Evolutionary conservation across 306 rosid genomes (phyloP).

Genomic region (Pyrus communis): DNA sequence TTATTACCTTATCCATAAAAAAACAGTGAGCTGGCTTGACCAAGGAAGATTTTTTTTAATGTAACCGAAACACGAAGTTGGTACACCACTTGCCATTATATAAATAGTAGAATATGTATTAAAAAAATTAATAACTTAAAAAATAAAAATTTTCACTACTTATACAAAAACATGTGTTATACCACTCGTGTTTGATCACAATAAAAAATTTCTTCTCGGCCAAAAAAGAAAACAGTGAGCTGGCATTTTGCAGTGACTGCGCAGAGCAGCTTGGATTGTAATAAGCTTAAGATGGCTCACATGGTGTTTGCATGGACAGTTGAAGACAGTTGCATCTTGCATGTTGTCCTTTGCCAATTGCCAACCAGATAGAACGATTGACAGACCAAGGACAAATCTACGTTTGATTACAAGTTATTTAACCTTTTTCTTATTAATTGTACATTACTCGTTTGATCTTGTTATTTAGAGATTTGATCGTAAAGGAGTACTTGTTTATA

Average conservation of each 20-base stretch:
- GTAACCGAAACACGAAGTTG: rapidly evolving
- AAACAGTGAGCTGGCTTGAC: too few relatives aligned
- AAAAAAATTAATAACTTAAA: neutral
- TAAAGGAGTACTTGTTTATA: neutral
- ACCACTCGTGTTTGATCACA: rapidly evolving
- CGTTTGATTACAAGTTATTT: neutral
- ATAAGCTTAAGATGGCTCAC: neutral
- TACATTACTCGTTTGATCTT: neutral
- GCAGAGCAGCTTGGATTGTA: neutral
- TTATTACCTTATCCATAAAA: too few relatives aligned
- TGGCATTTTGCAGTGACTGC: neutral
- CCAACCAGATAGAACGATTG: neutral
- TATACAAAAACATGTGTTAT: too few relatives aligned
- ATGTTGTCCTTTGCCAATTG: neutral
- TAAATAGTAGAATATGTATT: too few relatives aligned
- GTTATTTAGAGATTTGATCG: neutral
- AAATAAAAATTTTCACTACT: too few relatives aligned
- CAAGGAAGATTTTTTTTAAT: rapidly evolving
- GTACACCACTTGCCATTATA: rapidly evolving
- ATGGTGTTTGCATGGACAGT: neutral
- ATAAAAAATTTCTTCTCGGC: neutral
- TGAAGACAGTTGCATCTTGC: neutral
- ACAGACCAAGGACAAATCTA: neutral
- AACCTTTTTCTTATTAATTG: too few relatives aligned
- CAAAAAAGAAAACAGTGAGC: neutral